A percentile compares a stretch with the other conserved stretches of the same genome.
These are phyloP conservation scores for Dichotomopilus funicola DNA, from an alignment of 2,329 filamentous ascomycete species.

Conservation along the genomic window DNA sequence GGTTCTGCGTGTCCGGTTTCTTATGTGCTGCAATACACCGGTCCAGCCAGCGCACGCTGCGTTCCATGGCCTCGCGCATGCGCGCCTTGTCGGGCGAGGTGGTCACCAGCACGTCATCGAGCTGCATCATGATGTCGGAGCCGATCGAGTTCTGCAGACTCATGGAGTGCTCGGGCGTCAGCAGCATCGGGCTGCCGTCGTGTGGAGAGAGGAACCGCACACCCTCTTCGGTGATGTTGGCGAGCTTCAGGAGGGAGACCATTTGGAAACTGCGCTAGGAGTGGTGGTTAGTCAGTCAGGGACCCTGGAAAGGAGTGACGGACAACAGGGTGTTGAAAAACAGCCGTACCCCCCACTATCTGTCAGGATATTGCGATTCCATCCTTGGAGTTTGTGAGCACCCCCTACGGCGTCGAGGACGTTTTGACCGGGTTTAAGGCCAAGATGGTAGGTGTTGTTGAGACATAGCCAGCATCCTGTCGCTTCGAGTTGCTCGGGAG, in stretches of 20 bases:
- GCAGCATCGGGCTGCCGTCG: slow-evolving; percentile 89
- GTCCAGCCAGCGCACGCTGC: slow-evolving; percentile 92
- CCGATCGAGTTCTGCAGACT: slow-evolving; percentile 94
- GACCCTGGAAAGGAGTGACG: slow-evolving; percentile 24
- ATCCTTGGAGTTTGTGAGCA: slow-evolving; percentile 89
- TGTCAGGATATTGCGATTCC: slow-evolving; percentile 91
- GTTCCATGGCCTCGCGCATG: slow-evolving; percentile 91
- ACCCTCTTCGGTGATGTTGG: slow-evolving; percentile 89
- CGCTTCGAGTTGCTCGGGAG: slow-evolving; percentile 82
- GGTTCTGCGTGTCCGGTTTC: slow-evolving; percentile 75
- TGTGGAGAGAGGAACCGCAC: slow-evolving; percentile 95
- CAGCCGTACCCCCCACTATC: slow-evolving; percentile 58
- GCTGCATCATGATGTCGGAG: slow-evolving; percentile 98
- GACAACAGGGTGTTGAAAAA: slow-evolving; percentile 20
- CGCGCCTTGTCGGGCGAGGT: slow-evolving; percentile 83
- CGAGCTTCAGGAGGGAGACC: slow-evolving; percentile 91
- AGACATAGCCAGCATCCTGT: slow-evolving; percentile 86
- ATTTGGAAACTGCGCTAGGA: slow-evolving; percentile 74
- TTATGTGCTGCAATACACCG: slow-evolving; percentile 87
- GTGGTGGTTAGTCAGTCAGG: slow-evolving; percentile 7
- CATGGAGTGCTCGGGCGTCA: slow-evolving; percentile 96
- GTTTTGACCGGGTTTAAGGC: slow-evolving; percentile 87
- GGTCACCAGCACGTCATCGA: slow-evolving; percentile 95
- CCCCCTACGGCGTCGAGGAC: slow-evolving; percentile 83
- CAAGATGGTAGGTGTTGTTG: slow-evolving; percentile 97